Percentiles rank a stretch among this genome's conserved stretches.
phyloP scores from a whole-genome alignment of 805 yeast species.

The Saccharomyces paradoxus region DNA sequence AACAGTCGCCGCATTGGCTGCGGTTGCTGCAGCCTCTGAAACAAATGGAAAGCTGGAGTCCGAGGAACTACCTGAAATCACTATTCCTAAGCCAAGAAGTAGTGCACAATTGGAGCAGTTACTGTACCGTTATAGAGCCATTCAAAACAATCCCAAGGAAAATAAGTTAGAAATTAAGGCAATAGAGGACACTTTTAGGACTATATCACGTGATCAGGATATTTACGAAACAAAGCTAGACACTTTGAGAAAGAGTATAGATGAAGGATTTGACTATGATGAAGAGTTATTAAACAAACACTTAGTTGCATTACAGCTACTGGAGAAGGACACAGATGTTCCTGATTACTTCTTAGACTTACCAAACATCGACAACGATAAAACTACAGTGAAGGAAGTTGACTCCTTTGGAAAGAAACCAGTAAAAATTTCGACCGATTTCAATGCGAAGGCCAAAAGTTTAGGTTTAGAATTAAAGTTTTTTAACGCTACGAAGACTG shows the following conservation, averaged over 20 bases:
- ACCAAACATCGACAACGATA: background rate
- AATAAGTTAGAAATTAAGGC: constrained; percentile 35
- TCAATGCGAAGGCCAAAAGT: constrained; percentile 24
- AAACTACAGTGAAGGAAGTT: background rate
- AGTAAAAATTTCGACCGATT: constrained; percentile 25
- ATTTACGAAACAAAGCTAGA: constrained; percentile 25
- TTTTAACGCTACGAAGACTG: constrained; percentile 18
- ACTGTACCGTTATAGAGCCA: constrained; percentile 27
- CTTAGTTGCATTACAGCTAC: constrained; percentile 51
- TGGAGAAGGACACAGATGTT: constrained; percentile 58
- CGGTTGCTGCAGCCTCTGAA: background rate
- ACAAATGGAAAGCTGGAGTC: background rate
- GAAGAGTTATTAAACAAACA: constrained; percentile 46
- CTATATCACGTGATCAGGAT: constrained; percentile 37
- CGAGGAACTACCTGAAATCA: constrained; percentile 2
- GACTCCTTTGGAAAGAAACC: constrained; percentile 4
- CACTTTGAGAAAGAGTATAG: constrained; percentile 22
- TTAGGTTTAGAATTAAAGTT: constrained; percentile 29
- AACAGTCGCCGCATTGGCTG: background rate
- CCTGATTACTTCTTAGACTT: constrained; percentile 42
- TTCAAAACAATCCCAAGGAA: constrained; percentile 19
- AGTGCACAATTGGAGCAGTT: constrained; percentile 25
- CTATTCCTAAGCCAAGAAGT: constrained; percentile 23
- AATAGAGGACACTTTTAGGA: constrained; percentile 35
- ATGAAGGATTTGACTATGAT: constrained; percentile 33